phyloP scores from a whole-genome alignment of 129 eudicot species.

The Centaurea solstitialis region DNA sequence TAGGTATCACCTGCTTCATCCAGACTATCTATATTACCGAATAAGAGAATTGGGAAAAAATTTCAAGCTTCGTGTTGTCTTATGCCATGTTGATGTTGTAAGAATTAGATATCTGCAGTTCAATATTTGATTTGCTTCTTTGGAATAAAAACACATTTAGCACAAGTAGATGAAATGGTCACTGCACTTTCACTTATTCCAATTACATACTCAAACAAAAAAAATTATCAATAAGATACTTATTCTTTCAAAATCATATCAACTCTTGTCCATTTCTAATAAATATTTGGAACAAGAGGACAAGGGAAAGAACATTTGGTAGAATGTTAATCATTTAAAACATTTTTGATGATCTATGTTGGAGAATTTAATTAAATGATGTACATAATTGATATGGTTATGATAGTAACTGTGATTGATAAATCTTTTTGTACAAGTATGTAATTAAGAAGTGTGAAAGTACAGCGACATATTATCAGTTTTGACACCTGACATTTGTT shows the following conservation, averaged over 20 bases:
- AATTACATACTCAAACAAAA: background rate
- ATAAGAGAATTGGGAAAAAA: slow-evolving; percentile 89
- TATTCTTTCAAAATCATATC: background rate
- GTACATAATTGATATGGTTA: slow-evolving; percentile 6
- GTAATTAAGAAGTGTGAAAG: background rate
- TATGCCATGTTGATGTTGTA: slow-evolving; percentile 98
- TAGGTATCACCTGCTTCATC: slow-evolving; percentile 95
- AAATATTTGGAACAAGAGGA: background rate
- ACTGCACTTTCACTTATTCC: background rate
- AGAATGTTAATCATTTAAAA: background rate
- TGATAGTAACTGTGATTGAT: slow-evolving; percentile 6
- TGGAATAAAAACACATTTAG: slow-evolving; percentile 1
- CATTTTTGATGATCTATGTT: background rate
- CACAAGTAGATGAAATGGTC: slow-evolving; percentile 2
- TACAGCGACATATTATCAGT: background rate
- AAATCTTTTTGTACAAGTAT: background rate
- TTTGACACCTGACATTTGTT: background rate
- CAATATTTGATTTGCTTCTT: background rate
- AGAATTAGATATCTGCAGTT: slow-evolving; percentile 25
- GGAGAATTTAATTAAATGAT: slow-evolving; percentile 1
- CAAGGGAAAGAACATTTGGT: background rate
- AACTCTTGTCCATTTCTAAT: background rate
- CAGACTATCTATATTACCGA: slow-evolving; percentile 92
- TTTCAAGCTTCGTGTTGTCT: slow-evolving; percentile 82
- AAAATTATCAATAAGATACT: background rate